These are phyloP conservation scores for Trichosporon ovoides DNA, from an alignment of 1,284 basidiomycete genomes.

Conservation along the genomic window DNA sequence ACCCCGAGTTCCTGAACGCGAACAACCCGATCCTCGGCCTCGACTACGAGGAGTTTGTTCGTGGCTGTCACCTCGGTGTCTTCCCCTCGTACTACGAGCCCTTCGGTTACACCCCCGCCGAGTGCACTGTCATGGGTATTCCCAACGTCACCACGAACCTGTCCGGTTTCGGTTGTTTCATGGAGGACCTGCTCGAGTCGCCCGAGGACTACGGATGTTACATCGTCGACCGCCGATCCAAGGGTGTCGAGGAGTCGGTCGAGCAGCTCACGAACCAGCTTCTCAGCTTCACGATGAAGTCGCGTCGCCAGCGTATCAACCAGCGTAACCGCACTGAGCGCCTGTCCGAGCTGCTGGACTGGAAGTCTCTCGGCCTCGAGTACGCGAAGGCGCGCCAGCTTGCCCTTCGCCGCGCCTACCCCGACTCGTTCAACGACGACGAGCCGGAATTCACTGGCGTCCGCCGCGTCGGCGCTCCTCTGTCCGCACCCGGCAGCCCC, in stretches of 20 bases:
- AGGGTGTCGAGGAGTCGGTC: slow-evolving; percentile 87
- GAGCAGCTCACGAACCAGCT: slow-evolving; percentile 62
- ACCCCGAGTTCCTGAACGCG: slow-evolving; percentile 95
- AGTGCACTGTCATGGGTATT: slow-evolving; percentile 83
- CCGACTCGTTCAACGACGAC: slow-evolving; percentile 74
- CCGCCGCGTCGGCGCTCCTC: slow-evolving; percentile 60
- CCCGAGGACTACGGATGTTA: slow-evolving; percentile 75
- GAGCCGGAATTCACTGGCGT: slow-evolving; percentile 64
- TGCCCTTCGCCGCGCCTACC: slow-evolving; percentile 87
- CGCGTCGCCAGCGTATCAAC: slow-evolving; percentile 94
- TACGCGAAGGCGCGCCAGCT: slow-evolving; percentile 93
- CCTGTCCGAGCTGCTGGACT: slow-evolving; percentile 85
- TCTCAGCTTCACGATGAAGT: slow-evolving; percentile 76
- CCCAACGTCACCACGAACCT: slow-evolving; percentile 95
- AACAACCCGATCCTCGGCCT: slow-evolving; percentile 96
- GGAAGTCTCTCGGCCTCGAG: slow-evolving; percentile 96
- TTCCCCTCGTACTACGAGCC: slow-evolving; percentile 80
- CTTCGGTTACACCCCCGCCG: slow-evolving; percentile 55
- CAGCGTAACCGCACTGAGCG: slow-evolving; percentile 96
- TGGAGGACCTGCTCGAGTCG: slow-evolving; percentile 96
- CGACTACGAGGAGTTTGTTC: slow-evolving; percentile 98
- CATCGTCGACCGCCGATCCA: slow-evolving; percentile 86
- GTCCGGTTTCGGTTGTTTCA: slow-evolving; percentile 95
- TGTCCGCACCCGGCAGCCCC: slow-evolving; percentile 82
- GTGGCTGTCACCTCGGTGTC: slow-evolving; percentile 94